Percentiles rank a stretch among this genome's conserved stretches.
These are phyloP conservation scores for Trichoderma hamatum DNA, from an alignment of 2,329 filamentous ascomycete species.

Conservation along the genomic window DNA sequence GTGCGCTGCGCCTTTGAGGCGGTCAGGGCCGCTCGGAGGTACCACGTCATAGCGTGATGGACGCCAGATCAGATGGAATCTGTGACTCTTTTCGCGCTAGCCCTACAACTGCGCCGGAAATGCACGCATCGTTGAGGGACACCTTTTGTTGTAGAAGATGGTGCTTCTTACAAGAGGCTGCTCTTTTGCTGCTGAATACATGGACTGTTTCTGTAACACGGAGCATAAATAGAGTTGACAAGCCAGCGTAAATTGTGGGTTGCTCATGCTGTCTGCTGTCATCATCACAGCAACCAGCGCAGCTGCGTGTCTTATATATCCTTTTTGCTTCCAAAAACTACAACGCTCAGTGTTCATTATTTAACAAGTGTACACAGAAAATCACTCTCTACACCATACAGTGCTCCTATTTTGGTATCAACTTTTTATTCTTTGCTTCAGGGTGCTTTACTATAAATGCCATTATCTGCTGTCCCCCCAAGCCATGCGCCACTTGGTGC, in stretches of 20 bases:
- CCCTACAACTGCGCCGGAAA: neutral
- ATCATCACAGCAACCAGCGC: neutral
- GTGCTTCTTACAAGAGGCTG: neutral
- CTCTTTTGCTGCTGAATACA: neutral
- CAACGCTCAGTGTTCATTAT: neutral
- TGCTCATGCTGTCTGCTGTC: neutral
- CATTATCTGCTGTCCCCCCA: constrained; percentile 19
- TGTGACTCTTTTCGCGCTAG: neutral
- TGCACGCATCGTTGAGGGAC: neutral
- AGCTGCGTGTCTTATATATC: neutral
- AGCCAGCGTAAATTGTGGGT: neutral
- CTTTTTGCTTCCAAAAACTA: too few species aligned
- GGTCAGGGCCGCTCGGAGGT: neutral
- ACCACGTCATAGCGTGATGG: neutral
- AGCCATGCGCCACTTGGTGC: constrained; percentile 27
- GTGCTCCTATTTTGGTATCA: neutral
- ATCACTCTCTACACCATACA: neutral
- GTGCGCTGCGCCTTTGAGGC: neutral
- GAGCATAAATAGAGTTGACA: neutral
- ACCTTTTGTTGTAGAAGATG: neutral
- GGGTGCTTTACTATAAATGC: constrained; percentile 18
- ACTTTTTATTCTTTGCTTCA: constrained; percentile 17
- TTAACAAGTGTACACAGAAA: too few species aligned
- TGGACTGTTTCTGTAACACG: neutral
- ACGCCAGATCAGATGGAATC: neutral